Evolutionary conservation across 768 basidiomycete species (phyloP), one percentile per base, ranked within the genome.

Genomic region (Russula virescens): DNA sequence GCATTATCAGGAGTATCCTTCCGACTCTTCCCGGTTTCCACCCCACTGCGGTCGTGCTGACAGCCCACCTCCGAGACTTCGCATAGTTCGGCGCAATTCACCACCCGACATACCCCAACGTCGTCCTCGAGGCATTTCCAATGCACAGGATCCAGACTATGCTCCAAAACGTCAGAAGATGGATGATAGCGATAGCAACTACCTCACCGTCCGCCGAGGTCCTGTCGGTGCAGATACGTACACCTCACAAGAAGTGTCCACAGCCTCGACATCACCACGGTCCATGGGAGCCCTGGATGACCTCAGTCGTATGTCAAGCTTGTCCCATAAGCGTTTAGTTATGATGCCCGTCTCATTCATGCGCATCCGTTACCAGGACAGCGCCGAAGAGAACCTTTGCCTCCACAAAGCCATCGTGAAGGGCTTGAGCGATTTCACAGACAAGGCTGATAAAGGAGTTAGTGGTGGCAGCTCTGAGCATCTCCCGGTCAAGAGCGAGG

Each of bases 351-450:
- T 51, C 53, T 65, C 55, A 57, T 58, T 28, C 58, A 31, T 54
- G 19, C 58, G 49, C 34, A 18, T 56, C 59, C 31, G 62, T 63
- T 63, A 54, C 58, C 57, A 67, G 66, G 63, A 53, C 51, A 61
- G 28, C 66, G 66, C 31, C 60, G 60, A 51, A 46, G 64, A 43
- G 51, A 50, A 21, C 66, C 66, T 18, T 35, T 67, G n/a, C 64
- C 66, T 62, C 47, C 64, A 21, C 66, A 67, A 63, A 66, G 56
- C 18, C 64, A 65, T 52, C 66, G 66, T 11, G 23, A 85, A 82
- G 70, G 88, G 84, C 13, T 71, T 91, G 48, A 77, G 76, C 45
- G 76, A 75, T 68, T 18, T 62, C 68, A n/a, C 65, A 64, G 63
- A 64, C 52, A 58, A 58, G 61, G 62, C 67, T 2, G 56, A 68